Evolutionary conservation across 2,329 filamentous ascomycete species (phyloP).

Genomic region (Penicillium palitans): DNA sequence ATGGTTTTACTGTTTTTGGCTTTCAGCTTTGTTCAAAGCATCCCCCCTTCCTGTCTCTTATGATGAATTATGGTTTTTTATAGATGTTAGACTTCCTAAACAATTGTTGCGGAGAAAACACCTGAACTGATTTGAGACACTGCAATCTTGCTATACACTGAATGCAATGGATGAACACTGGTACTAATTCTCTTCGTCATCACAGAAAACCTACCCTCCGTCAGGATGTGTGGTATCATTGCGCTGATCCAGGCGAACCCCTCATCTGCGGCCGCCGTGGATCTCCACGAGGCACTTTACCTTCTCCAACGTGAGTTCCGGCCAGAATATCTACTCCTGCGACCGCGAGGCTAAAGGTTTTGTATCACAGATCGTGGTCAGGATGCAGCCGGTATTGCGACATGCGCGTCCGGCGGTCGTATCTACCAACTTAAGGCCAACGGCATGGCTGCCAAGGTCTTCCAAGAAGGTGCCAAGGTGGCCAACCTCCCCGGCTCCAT

Average conservation of each 20-base stretch:
- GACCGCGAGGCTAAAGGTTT: slow-evolving; percentile 24
- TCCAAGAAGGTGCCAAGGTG: slow-evolving; percentile 74
- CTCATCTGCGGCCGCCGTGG: slow-evolving; percentile 55
- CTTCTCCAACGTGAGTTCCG: slow-evolving; percentile 58
- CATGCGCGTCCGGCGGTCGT: slow-evolving; percentile 70
- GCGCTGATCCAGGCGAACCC: slow-evolving; percentile 61
- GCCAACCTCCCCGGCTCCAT: slow-evolving; percentile 78
- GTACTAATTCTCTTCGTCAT: slow-evolving; percentile 18
- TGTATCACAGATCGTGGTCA: slow-evolving; percentile 65
- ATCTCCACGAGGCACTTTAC: slow-evolving; percentile 71
- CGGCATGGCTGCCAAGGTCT: slow-evolving; percentile 82
- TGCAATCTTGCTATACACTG: slow-evolving; percentile 6
- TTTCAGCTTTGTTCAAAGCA: background rate
- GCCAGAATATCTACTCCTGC: slow-evolving; percentile 4
- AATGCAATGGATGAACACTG: slow-evolving; percentile 7
- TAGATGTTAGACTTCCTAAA: slow-evolving; percentile 54
- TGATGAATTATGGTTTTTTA: slow-evolving; percentile 47
- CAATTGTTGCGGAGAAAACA: slow-evolving; percentile 45
- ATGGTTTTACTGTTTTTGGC: background rate
- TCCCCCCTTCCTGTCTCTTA: slow-evolving; percentile 21
- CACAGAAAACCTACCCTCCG: slow-evolving; percentile 23
- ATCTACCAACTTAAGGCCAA: slow-evolving; percentile 90
- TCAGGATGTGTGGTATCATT: slow-evolving; percentile 63
- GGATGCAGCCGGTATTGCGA: slow-evolving; percentile 84
- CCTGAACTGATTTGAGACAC: slow-evolving; percentile 33